Base-by-base conservation (phyloP, 768 basidiomycete genomes). In the Boletus pseudopeckii region DNA sequence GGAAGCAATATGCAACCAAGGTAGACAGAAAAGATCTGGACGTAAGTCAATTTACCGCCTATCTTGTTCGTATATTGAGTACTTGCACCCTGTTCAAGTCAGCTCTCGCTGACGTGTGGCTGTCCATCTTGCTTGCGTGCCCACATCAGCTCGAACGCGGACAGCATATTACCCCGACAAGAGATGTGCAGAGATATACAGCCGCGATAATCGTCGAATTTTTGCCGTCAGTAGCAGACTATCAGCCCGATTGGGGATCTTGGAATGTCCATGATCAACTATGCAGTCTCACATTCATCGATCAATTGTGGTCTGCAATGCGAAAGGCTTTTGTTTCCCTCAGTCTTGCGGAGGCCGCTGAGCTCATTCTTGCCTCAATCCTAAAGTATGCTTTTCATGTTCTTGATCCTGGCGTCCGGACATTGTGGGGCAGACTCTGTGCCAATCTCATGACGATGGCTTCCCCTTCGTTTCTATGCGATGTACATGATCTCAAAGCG, bases 51-150 rank as follows among this genome's bases (percentile, higher is more conserved):
- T 52, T 51, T 33, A 30, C 28, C 32, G 20, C 45, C 32, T 41
- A 14, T n/a, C 28, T 36, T 40, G 22, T 44, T 46, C 47, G 32
- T 45, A 24, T 39, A 48, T 54, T 56, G 20, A 60, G 20, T 46
- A 10, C 8, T 56, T 32, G 22, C 43, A 36, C 42, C 13, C 52
- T 22, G 26, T 26, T 45, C 30, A 57, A 82, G 80, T 55, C 65
- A 14, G 66, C 67, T 40, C 66, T 82, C 24, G 43, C 80, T 5
- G 63, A 70, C 40, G 66, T 74, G 1, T 87, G 85, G 85, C 75
- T 80, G 55, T 75, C 79, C 0, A 72, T 87, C 17, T 67, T 88
- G n/a, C 75, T 83, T 24, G 76, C 69, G 17, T 77, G 75, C 40
- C 70, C 77, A 10, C 74, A 78, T 47, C 62, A 79, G 11, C 73